Percentiles rank a stretch among this genome's conserved stretches.
Evolutionary conservation across 768 basidiomycete genomes (phyloP).

Genomic region (Serendipita sp.): DNA sequence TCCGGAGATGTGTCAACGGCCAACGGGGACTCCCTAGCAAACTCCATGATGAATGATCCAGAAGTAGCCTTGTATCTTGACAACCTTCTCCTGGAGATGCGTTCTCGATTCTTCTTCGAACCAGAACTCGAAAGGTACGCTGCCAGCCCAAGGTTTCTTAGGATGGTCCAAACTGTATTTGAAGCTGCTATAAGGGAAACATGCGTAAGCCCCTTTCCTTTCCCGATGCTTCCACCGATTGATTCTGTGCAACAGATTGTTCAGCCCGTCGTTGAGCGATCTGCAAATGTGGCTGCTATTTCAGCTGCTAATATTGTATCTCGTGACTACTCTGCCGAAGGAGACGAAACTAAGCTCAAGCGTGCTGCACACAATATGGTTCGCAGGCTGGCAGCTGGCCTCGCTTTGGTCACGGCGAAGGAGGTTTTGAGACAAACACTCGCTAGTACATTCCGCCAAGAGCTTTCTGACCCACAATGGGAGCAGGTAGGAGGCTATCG

Average conservation of each 20-base stretch:
- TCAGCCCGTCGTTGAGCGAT: conserved; percentile 91
- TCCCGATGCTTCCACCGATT: background rate
- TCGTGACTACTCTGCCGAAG: conserved; percentile 91
- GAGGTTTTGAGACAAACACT: conserved; percentile 56
- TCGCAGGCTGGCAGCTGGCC: conserved; percentile 87
- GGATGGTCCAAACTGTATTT: conserved; percentile 77
- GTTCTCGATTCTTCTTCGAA: conserved; percentile 60
- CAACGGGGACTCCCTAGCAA: background rate
- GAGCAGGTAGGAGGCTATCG: background rate
- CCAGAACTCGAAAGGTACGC: conserved; percentile 60
- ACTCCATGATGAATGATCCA: conserved; percentile 2
- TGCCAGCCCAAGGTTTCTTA: conserved; percentile 71
- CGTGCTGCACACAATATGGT: conserved; percentile 93
- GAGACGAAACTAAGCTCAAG: conserved; percentile 78
- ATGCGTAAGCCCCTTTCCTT: conserved; percentile 26
- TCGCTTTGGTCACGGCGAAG: conserved; percentile 96
- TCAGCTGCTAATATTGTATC: conserved; percentile 89
- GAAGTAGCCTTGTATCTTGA: conserved; percentile 62
- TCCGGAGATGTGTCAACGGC: background rate
- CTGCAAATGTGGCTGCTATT: conserved; percentile 95
- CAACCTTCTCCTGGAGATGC: conserved; percentile 53
- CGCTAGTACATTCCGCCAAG: conserved; percentile 2
- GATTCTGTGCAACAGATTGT: conserved; percentile 47
- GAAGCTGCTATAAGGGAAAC: conserved; percentile 85
- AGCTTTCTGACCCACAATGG: conserved; percentile 1